Evolutionary conservation across 192 early-diverging fungal species (phyloP), one percentile per base, ranked within the genome.

Genomic region (Rhizophagus prolifer): DNA sequence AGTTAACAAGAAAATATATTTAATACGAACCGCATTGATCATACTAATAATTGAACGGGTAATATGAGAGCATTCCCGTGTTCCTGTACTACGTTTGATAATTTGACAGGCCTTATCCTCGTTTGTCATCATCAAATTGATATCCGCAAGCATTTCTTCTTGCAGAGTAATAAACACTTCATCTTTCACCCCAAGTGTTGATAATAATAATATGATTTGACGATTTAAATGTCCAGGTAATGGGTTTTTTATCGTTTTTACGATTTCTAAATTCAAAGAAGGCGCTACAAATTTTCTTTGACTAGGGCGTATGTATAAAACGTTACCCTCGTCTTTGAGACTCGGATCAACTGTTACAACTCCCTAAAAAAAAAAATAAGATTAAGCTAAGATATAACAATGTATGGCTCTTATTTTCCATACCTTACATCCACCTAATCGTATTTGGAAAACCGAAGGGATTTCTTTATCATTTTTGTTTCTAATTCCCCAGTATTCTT

Each of bases 381-480:
- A 19, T 38, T n/a, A 41, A 2, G 28, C 30, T 14, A 23, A 25
- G 9, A 38, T 38, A 3, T 38, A 38, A 36, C 31, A 41, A 19
- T 28, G 28, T 1, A 25, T 54, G 10, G 3, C 2, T 25, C 25
- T 12, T 13, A 25, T 44, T 62, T 16, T 28, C 1, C 14, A 16
- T 41, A 75, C 73, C 73, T 94, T 89, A 21, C 90, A 84, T 25
- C 90, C 90, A 2, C 88, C 88, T 0, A 92, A 78, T 54, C 93
- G 86, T 44, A 93, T 89, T 79, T 95, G 93, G 41, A 90, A 88
- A 2, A 92, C 93, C 4, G 82, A 81, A 0, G 92, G 91, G 0
- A 50, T 58, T 38, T 71, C 78, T 8, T 86, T 78, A 26, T 83
- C 82, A 59, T 85, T 69, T 10, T 67, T 69, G 3, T 72, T 64